Evolutionary conservation across 1,284 basidiomycete genomes (phyloP).

Genomic region (Cryptococcus neoformans): DNA sequence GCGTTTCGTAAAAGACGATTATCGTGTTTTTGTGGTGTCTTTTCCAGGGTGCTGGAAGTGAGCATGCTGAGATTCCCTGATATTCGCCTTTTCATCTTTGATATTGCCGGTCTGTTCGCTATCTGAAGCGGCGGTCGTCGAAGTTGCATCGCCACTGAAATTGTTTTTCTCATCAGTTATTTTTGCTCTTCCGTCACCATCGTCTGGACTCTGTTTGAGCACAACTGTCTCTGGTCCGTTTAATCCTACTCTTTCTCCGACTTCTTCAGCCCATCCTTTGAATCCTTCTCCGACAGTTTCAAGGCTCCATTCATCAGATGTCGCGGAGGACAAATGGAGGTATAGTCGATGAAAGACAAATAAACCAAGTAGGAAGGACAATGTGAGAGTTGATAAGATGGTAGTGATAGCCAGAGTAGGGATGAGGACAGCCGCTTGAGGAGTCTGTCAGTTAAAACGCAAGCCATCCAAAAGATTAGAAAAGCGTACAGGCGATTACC

Average conservation of each 20-base stretch:
- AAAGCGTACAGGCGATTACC: conserved; percentile 20
- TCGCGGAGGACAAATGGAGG: conserved; percentile 24
- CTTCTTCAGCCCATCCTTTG: conserved; percentile 28
- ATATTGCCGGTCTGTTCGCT: too few relatives aligned
- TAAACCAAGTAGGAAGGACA: conserved; percentile 28
- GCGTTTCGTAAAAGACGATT: too few relatives aligned
- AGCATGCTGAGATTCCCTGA: too few relatives aligned
- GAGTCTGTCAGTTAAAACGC: not conserved
- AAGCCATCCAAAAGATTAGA: not conserved
- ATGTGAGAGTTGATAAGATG: conserved; percentile 21
- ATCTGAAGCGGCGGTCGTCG: too few relatives aligned
- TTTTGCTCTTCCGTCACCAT: too few relatives aligned
- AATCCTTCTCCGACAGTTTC: conserved; percentile 11
- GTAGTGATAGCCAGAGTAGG: conserved; percentile 36
- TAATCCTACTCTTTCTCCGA: conserved; percentile 12
- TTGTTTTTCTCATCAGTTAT: too few relatives aligned
- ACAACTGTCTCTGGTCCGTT: too few relatives aligned
- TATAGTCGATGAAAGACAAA: conserved; percentile 43
- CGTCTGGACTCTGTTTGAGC: too few relatives aligned
- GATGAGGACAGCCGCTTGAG: conserved; percentile 31
- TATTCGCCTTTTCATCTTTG: too few relatives aligned
- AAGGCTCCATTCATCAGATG: not conserved
- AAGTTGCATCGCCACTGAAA: too few relatives aligned
- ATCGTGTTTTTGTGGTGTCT: too few relatives aligned
- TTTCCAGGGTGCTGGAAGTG: too few relatives aligned